A percentile compares a stretch with the other conserved stretches of the same genome.
These are phyloP conservation scores for Colletotrichum tropicicola DNA, from an alignment of 2,329 filamentous ascomycete genomes.

Conservation along the genomic window DNA sequence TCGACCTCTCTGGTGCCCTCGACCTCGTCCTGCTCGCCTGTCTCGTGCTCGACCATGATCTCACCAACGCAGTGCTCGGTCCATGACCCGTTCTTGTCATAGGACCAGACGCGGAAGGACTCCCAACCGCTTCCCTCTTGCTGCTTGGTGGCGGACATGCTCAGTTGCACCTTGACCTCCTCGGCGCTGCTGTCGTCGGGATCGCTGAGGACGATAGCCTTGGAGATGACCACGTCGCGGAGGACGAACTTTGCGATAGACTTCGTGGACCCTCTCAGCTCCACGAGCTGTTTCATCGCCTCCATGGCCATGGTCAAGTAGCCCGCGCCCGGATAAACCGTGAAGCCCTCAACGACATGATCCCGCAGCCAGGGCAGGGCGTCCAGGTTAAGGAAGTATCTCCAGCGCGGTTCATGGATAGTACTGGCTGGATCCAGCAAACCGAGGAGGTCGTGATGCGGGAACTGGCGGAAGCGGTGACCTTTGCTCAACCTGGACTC, in stretches of 20 bases:
- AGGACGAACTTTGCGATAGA: neutral
- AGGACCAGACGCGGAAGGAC: slow-evolving; percentile 41
- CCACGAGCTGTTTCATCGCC: slow-evolving; percentile 37
- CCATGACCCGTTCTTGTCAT: slow-evolving; percentile 32
- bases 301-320: slow-evolving; percentile 50
- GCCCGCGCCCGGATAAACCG: slow-evolving; percentile 55
- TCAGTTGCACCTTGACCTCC: slow-evolving; percentile 22
- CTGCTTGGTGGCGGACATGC: slow-evolving; percentile 14
- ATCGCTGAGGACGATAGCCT: slow-evolving; percentile 11
- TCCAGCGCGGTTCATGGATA: slow-evolving; percentile 47
- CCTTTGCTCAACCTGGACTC: slow-evolving; percentile 6
- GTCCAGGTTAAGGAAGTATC: slow-evolving; percentile 44
- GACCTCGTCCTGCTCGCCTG: neutral
- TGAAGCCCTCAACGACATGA: slow-evolving; percentile 56
- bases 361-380: slow-evolving; percentile 57
- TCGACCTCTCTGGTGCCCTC: neutral
- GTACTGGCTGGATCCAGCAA: slow-evolving; percentile 41
- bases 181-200: neutral
- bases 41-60: slow-evolving; percentile 10
- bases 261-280: slow-evolving; percentile 18
- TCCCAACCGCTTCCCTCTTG: slow-evolving; percentile 34
- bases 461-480: neutral
- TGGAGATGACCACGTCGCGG: slow-evolving; percentile 30
- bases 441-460: slow-evolving; percentile 35
- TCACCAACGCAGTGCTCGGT: slow-evolving; percentile 33